phyloP scores from a whole-genome alignment of 2,329 filamentous ascomycete genomes.

The Colletotrichum filicis region DNA sequence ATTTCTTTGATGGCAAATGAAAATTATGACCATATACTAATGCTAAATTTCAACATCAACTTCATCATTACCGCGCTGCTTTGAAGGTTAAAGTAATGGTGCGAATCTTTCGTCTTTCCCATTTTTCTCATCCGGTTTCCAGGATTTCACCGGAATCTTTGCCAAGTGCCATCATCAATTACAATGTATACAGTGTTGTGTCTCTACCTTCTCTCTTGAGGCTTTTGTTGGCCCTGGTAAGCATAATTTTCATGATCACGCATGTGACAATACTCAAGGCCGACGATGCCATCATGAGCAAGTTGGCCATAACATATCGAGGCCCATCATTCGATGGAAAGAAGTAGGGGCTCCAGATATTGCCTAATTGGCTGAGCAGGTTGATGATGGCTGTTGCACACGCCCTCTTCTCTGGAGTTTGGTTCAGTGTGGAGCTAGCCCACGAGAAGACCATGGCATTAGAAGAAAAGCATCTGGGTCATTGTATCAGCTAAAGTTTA shows the following conservation, averaged over 20 bases:
- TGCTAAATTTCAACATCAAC: no score
- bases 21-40: no score
- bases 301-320: slow-evolving; percentile 43
- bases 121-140: no score
- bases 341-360: slow-evolving; percentile 52
- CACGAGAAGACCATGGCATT: slow-evolving; percentile 42
- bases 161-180: not conserved
- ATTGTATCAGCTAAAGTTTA: not conserved
- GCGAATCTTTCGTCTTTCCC: no score
- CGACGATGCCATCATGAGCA: slow-evolving; percentile 35
- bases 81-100: no score
- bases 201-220: not conserved
- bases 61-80: no score
- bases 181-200: slow-evolving; percentile 1
- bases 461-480: not conserved
- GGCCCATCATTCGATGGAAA: slow-evolving; percentile 43
- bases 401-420: slow-evolving; percentile 51
- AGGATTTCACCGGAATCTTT: no score
- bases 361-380: slow-evolving; percentile 49
- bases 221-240: slow-evolving; percentile 12
- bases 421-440: slow-evolving; percentile 45
- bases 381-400: slow-evolving; percentile 48
- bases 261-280: slow-evolving; percentile 19
- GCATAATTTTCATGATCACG: slow-evolving; percentile 18
- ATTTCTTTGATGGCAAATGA: no score